Percentiles rank a stretch among this genome's conserved stretches.
phyloP scores from a whole-genome alignment of 2,329 filamentous ascomycete genomes.

The Fusarium temperatum region DNA sequence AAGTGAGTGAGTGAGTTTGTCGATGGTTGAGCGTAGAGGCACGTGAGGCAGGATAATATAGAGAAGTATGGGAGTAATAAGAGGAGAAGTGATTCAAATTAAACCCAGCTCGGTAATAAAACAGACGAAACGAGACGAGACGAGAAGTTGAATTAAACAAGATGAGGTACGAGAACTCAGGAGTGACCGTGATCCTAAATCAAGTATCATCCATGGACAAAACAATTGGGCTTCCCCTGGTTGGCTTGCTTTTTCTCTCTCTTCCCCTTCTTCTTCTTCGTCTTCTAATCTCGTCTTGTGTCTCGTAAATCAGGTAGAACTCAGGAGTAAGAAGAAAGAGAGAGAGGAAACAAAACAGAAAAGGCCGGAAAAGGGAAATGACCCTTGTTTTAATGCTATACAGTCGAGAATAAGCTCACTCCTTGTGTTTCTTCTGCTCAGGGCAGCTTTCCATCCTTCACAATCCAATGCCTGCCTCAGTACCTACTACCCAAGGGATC shows the following conservation, averaged over 20 bases:
- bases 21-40: neutral
- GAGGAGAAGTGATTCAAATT: neutral
- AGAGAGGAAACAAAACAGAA: neutral
- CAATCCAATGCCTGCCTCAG: neutral
- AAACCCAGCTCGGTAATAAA: conserved; percentile 10
- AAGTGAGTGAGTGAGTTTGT: neutral
- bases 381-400: conserved; percentile 1
- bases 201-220: conserved; percentile 12
- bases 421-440: conserved; percentile 1
- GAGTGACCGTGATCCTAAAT: conserved; percentile 30
- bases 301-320: conserved; percentile 7
- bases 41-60: neutral
- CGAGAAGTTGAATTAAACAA: conserved; percentile 26
- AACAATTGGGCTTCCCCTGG: conserved; percentile 10
- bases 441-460: neutral
- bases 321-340: neutral
- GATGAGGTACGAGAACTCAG: conserved; percentile 12
- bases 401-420: conserved; percentile 4
- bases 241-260: neutral
- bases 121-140: conserved; percentile 15
- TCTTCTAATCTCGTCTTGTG: conserved; percentile 26
- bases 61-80: neutral
- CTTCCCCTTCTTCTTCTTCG: neutral
- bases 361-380: neutral
- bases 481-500: neutral